These are phyloP conservation scores for Moesziomyces antarcticus DNA, from an alignment of 1,284 basidiomycete species.

Conservation along the genomic window DNA sequence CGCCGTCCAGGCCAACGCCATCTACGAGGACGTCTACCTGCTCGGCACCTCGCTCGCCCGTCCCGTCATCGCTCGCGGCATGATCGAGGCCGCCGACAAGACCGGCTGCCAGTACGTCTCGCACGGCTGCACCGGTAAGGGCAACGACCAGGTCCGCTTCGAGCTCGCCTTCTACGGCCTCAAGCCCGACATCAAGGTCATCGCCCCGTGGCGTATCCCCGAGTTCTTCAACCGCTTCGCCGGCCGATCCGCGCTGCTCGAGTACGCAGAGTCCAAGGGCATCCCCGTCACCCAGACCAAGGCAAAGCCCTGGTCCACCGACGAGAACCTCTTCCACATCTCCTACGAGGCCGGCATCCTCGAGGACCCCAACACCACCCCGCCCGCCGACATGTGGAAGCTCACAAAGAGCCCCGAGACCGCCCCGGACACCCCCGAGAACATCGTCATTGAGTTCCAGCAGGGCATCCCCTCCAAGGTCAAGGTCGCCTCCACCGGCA, in stretches of 20 bases:
- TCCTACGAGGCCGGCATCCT: constrained; percentile 99
- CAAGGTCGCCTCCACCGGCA: constrained; percentile 54
- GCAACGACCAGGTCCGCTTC: constrained; percentile 99
- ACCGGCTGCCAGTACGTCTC: constrained; percentile 81
- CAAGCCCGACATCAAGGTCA: constrained; percentile 97
- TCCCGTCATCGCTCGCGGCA: constrained; percentile 97
- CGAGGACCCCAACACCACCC: constrained; percentile 94
- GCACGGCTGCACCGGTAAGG: constrained; percentile 99
- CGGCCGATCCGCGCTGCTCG: constrained; percentile 90
- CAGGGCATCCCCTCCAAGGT: constrained; percentile 76
- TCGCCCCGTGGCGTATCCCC: constrained; percentile 96
- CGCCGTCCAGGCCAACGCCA: constrained; percentile 96
- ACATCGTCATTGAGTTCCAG: constrained; percentile 76
- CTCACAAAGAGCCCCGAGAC: constrained; percentile 85
- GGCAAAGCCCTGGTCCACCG: constrained; percentile 97
- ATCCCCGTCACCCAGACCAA: constrained; percentile 96
- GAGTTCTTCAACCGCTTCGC: constrained; percentile 98
- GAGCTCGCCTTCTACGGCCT: constrained; percentile 99
- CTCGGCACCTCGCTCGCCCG: constrained; percentile 97
- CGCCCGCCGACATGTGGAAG: constrained; percentile 99
- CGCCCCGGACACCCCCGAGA: constrained; percentile 84
- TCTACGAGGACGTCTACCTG: constrained; percentile 99
- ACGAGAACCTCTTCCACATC: constrained; percentile 98
- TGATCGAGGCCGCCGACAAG: constrained; percentile 91
- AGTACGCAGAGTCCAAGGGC: constrained; percentile 86